Evolutionary conservation across 371 early-diverging fungal species (phyloP), one percentile per base, ranked within the genome.

Genomic region (Syncephalastrum contaminatum): DNA sequence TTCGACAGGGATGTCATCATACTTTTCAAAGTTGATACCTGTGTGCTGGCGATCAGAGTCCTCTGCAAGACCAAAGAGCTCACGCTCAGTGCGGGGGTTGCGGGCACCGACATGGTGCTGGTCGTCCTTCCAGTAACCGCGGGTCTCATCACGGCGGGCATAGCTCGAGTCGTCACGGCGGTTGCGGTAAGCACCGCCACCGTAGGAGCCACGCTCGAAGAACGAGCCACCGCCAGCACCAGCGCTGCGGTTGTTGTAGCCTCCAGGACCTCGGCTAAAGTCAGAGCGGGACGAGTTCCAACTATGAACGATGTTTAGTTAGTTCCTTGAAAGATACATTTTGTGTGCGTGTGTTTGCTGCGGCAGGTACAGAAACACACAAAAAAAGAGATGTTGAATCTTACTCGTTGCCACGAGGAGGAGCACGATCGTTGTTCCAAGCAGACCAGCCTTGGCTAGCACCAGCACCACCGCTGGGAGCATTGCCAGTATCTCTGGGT

Each of bases 11-110:
- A 97, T 96, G 72, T 96, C 94, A 59, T 92, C 93, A 70, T 96
- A 95, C 67, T 93, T 93, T 59, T 93, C 92, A 87, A 96, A 96
- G 83, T 96, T 95, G 74, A 95, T 95, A 43, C 96, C 95, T 30
- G 90, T 88, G 67, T 78, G 75, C 66, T 80, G 86, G 49, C 83
- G 83, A 53, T 87, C 88, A 60, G 72, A 69, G 45, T 87, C 87
- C 48, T 88, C 87, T 27, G 85, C 70, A 41, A 55, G 53, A 41
- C 93, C 93, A 65, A 81, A 95, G 18, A 95, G 81, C 58, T 89
- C 88, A 27, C 68, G 59, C 70, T 97, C 97, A 24, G 88, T 56
- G 42, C 87, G 84, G 50, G 86, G 79, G 76, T 93, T 90, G 56
- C 84, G 80, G 54, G 76, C 71, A 16, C 83, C 89, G 52, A 82